Conservation (phyloP, 306 rosid genomes). For the Dryas alaskensis region DNA sequence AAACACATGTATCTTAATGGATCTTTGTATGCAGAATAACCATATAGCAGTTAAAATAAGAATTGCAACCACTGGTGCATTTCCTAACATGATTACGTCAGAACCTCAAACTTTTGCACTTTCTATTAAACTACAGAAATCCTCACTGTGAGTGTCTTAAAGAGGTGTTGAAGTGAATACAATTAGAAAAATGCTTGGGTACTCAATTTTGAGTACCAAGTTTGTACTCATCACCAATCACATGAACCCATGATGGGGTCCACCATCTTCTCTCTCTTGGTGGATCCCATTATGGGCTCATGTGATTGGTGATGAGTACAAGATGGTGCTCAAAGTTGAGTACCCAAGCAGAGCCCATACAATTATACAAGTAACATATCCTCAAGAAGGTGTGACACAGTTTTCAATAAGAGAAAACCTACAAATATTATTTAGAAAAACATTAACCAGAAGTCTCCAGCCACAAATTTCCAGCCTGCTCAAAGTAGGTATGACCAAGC, state of each 20-base stretch:
- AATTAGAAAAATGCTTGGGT: no score
- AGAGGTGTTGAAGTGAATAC: not conserved
- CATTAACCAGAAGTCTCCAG: not conserved
- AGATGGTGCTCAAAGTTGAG: no score
- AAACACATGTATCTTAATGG: not conserved
- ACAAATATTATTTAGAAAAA: not conserved
- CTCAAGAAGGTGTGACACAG: not conserved
- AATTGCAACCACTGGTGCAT: not conserved
- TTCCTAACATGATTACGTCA: not conserved
- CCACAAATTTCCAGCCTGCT: not conserved
- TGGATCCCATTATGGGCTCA: no score
- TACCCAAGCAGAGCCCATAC: no score
- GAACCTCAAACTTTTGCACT: not conserved
- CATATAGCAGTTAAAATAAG: not conserved
- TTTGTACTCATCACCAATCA: no score
- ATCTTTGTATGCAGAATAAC: not conserved
- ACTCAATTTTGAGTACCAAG: no score
- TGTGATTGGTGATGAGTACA: no score
- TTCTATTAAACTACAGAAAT: not conserved
- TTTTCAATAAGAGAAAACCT: not conserved
- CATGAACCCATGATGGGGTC: no score
- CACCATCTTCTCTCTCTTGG: no score
- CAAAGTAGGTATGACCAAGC: not conserved
- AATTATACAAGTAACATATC: not conserved
- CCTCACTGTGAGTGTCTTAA: not conserved